Conservation (phyloP, 371 early-diverging fungal species). For the Actinomortierella wolfii region DNA sequence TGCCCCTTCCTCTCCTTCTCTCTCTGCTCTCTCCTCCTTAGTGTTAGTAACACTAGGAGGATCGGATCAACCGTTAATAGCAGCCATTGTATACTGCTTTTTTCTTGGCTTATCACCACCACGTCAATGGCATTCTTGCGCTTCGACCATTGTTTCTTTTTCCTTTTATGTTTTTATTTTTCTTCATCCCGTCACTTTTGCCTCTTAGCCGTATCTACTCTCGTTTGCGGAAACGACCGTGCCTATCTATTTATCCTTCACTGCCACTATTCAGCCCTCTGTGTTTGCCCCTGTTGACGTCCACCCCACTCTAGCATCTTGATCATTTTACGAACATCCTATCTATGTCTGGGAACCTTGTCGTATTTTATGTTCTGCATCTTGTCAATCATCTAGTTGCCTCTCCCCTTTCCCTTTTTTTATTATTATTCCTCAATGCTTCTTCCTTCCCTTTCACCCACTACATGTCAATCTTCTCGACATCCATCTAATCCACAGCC, state of each 20-base stretch:
- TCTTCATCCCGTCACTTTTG: conserved; percentile 4
- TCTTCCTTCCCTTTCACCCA: not conserved
- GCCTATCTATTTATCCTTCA: not conserved
- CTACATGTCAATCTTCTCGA: not conserved
- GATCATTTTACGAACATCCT: not conserved
- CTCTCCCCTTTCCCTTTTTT: not conserved
- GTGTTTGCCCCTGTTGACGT: conserved; percentile 1
- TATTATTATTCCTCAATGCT: not conserved
- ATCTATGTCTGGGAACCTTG: too few species aligned
- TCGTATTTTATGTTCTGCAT: too few species aligned
- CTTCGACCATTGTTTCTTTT: not conserved
- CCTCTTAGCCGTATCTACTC: conserved; percentile 5
- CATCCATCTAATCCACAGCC: not conserved
- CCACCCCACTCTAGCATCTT: conserved; percentile 14
- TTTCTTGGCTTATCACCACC: too few species aligned
- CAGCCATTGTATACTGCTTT: too few species aligned
- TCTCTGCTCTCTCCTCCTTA: too few species aligned
- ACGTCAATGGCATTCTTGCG: not conserved
- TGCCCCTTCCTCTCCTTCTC: conserved; percentile 6
- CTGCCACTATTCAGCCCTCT: not conserved
- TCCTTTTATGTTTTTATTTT: conserved; percentile 1
- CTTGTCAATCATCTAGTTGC: too few species aligned
- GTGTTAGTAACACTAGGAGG: too few species aligned
- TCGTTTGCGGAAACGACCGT: not conserved
- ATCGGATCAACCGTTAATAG: too few species aligned